Percentiles rank a stretch among this genome's conserved stretches.
phyloP scores from a whole-genome alignment of 1,284 basidiomycete species.

The Leccinum huronense region DNA sequence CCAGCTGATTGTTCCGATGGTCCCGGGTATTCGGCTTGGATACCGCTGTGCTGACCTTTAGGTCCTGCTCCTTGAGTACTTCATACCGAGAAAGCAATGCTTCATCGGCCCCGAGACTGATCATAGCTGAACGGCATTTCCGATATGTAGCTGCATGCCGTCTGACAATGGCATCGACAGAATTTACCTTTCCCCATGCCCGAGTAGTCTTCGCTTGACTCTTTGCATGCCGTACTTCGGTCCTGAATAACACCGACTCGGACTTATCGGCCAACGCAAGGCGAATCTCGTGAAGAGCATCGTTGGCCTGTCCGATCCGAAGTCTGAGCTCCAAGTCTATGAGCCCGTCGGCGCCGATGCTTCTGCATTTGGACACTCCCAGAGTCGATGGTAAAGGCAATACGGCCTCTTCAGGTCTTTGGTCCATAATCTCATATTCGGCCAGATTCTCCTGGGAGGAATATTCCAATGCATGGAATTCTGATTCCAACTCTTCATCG shows the following conservation, averaged over 20 bases:
- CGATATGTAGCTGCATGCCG: not conserved
- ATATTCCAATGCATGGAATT: too few species aligned
- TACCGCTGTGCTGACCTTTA: too few species aligned
- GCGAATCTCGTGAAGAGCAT: not conserved
- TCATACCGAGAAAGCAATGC: too few species aligned
- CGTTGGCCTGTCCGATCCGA: not conserved
- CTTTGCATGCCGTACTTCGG: not conserved
- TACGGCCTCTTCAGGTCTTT: too few species aligned
- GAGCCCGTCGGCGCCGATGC: not conserved
- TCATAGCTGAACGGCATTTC: not conserved
- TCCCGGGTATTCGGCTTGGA: too few species aligned
- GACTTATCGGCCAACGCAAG: not conserved
- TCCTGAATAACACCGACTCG: not conserved
- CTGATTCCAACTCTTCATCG: too few species aligned
- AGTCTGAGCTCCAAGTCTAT: not conserved
- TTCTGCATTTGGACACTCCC: not conserved
- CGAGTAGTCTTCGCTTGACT: not conserved
- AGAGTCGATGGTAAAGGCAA: too few species aligned
- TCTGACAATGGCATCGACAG: not conserved
- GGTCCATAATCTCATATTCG: too few species aligned
- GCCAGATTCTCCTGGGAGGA: too few species aligned
- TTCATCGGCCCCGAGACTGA: not conserved
- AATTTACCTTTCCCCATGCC: not conserved
- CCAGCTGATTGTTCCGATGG: not conserved
- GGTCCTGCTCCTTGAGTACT: too few species aligned